These are phyloP conservation scores for Vigna nakashimae DNA, from an alignment of 306 rosid genomes.

Conservation along the genomic window DNA sequence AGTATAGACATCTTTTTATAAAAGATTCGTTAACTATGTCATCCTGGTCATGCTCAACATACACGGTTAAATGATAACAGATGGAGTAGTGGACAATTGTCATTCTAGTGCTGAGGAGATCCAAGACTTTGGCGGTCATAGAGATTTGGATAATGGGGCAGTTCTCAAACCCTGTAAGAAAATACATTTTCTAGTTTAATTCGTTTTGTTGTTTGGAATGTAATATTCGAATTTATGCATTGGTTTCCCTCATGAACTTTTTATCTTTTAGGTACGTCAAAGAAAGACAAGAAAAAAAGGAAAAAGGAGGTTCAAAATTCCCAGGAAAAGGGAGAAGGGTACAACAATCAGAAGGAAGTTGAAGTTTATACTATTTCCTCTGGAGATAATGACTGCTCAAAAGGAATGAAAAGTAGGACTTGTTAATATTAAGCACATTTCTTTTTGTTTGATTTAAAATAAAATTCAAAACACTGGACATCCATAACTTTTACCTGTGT, in stretches of 20 bases:
- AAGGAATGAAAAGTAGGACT: slow-evolving; percentile 64
- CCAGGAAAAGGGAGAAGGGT: slow-evolving; percentile 39
- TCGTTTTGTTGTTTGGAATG: background rate
- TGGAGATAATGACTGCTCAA: slow-evolving; percentile 58
- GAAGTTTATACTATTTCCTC: slow-evolving; percentile 54
- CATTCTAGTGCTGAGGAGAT: slow-evolving; percentile 27
- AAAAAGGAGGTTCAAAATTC: slow-evolving; percentile 51
- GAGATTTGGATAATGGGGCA: slow-evolving; percentile 39
- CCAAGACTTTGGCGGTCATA: slow-evolving; percentile 18
- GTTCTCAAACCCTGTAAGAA: slow-evolving; percentile 38
- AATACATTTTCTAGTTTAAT: background rate
- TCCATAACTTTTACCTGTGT: slow-evolving; percentile 14
- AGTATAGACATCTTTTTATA: background rate
- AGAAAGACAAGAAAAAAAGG: slow-evolving; percentile 61
- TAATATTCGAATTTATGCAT: slow-evolving; percentile 22
- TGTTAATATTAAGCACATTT: background rate
- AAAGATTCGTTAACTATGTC: background rate
- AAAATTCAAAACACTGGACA: background rate
- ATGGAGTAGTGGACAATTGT: slow-evolving; percentile 31
- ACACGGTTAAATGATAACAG: slow-evolving; percentile 15
- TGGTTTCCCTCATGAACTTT: slow-evolving; percentile 10
- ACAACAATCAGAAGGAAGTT: slow-evolving; percentile 45
- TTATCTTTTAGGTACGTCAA: slow-evolving; percentile 61
- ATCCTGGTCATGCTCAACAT: background rate
- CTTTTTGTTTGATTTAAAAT: slow-evolving; percentile 9